phyloP scores from a whole-genome alignment of 352 stramenopile genomes.

The Phytophthora sansomeana region DNA sequence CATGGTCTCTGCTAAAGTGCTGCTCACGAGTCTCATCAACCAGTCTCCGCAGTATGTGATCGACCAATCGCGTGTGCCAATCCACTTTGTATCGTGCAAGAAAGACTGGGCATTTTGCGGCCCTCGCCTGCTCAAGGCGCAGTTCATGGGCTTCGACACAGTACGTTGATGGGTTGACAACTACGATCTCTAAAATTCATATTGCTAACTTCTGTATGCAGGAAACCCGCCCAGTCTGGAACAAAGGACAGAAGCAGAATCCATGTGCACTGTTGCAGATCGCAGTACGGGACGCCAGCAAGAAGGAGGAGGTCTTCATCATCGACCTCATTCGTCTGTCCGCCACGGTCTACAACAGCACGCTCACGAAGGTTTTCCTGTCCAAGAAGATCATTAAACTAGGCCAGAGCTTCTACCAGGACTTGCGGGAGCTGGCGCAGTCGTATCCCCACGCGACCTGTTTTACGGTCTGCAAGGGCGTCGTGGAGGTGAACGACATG shows the following conservation, averaged over 20 bases:
- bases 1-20: conserved; percentile 37
- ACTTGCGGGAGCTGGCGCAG: conserved; percentile 63
- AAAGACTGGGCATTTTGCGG: conserved; percentile 64
- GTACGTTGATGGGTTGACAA: conserved; percentile 49
- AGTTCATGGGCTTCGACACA: conserved; percentile 76
- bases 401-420: conserved; percentile 67
- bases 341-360: conserved; percentile 68
- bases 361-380: conserved; percentile 64
- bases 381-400: conserved; percentile 76
- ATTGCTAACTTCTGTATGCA: conserved; percentile 28
- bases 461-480: conserved; percentile 69
- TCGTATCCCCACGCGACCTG: conserved; percentile 76
- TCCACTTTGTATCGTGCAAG: conserved; percentile 60
- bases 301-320: conserved; percentile 76
- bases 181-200: too few species aligned
- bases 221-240: conserved; percentile 74
- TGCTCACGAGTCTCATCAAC: conserved; percentile 55
- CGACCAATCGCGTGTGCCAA: conserved; percentile 35
- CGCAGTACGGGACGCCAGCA: conserved; percentile 53
- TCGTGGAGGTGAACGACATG: conserved; percentile 82
- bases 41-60: conserved; percentile 66
- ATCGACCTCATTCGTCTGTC: conserved; percentile 69
- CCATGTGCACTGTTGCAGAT: conserved; percentile 71
- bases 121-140: conserved; percentile 49
- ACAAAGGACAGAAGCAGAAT: conserved; percentile 47